Evolutionary conservation across 139 green algal species (phyloP), one percentile per base, ranked within the genome.

Genomic region (Chlamydomonas urium): DNA sequence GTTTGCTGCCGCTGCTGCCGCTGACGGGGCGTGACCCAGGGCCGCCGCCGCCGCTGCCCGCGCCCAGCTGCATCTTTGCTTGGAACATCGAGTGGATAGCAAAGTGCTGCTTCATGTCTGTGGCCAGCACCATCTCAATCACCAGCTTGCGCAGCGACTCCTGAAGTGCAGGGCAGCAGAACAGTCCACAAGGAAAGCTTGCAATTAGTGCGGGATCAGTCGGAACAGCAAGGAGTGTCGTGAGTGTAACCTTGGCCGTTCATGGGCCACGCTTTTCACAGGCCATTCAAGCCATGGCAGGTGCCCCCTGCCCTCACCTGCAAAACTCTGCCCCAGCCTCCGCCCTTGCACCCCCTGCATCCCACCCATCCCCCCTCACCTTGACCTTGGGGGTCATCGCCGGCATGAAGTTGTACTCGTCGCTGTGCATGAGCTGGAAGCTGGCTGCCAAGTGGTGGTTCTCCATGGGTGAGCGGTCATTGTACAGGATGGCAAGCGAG

Each of bases 31-130:
- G 53, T 14, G 26, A n/a, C n/a, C n/a, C n/a, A n/a, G n/a, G n/a
- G n/a, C n/a, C n/a, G n/a, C n/a, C n/a, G n/a, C n/a, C n/a, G n/a
- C n/a, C n/a, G 53, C 6, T 36, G n/a, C 53, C 19, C 10, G 6
- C 10, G 17, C 21, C n/a, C 6, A 79, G 65, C 63, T 86, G 77
- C 75, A 84, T 74, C 69, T 84, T 84, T 19, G 77, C 72, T 73
- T 90, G 80, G 78, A 91, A 91, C 57, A 85, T 78, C 33, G 59
- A 79, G 42, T 88, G 77, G 59, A 90, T 83, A 32, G 82, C 75
- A 92, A 90, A 90, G 75, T 90, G 84, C 45, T 79, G 61, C 74
- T 87, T 87, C 84, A 90, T 90, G 75, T 90, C 84, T 24, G 84
- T 90, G 36, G 79, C 81, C 23, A 87, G 76, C 66, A 90, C 81